Percentiles rank a stretch among this genome's conserved stretches.
Evolutionary conservation across 176 grass and related monocot species (phyloP).

Genomic region (Pontederia paniculata): DNA sequence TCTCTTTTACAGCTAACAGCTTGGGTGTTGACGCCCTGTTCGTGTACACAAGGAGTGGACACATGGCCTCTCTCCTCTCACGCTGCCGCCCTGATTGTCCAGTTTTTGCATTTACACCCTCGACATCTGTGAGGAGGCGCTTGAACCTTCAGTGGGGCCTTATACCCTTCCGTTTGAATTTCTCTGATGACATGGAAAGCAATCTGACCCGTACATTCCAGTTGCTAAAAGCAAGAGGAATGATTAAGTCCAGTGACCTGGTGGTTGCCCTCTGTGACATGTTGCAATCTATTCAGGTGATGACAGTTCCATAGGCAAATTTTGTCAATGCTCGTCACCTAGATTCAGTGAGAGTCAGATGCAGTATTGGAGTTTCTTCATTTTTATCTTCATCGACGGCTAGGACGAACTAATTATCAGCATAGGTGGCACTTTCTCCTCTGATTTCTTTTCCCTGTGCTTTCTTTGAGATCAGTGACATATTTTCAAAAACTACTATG

Average conservation of each 20-base stretch:
- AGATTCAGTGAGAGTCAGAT: too few species aligned
- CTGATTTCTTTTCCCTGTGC: too few species aligned
- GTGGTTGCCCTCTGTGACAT: slow-evolving; percentile 82
- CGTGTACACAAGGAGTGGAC: slow-evolving; percentile 59
- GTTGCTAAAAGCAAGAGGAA: slow-evolving; percentile 88
- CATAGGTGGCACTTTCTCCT: too few species aligned
- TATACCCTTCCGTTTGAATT: slow-evolving; percentile 62
- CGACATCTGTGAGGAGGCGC: slow-evolving; percentile 49
- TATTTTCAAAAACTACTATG: too few species aligned
- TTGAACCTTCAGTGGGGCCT: slow-evolving; percentile 97
- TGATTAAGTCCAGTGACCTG: slow-evolving; percentile 71
- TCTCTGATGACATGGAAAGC: slow-evolving; percentile 86
- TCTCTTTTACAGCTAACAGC: slow-evolving; percentile 57
- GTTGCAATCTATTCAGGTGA: slow-evolving; percentile 93
- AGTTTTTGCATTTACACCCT: slow-evolving; percentile 81
- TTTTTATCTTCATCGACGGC: too few species aligned
- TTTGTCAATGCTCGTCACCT: background rate
- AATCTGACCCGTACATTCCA: slow-evolving; percentile 87
- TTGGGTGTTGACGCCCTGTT: slow-evolving; percentile 80
- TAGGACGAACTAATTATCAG: too few species aligned
- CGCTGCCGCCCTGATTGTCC: slow-evolving; percentile 81
- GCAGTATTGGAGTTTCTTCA: too few species aligned
- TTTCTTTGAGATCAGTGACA: too few species aligned
- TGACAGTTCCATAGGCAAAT: slow-evolving; percentile 64
- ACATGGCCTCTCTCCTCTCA: slow-evolving; percentile 81